These are phyloP conservation scores for Dactylellina parvicollis DNA, from an alignment of 2,329 filamentous ascomycete genomes.

Conservation along the genomic window DNA sequence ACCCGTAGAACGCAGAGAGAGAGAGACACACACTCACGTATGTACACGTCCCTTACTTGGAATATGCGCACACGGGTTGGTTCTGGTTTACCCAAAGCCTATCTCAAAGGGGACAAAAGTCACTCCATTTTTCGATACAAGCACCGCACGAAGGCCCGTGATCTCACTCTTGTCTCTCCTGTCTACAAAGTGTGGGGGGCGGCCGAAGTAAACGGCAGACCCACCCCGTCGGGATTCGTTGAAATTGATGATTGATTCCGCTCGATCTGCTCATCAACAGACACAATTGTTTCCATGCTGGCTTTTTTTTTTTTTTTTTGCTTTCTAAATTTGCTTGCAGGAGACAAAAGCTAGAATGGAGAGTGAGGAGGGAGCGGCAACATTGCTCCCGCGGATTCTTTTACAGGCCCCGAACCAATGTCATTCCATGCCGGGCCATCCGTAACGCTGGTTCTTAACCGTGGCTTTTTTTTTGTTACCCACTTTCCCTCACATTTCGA, in stretches of 20 bases:
- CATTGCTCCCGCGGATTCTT: conserved; percentile 33
- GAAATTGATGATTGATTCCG: conserved; percentile 17
- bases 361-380: not conserved
- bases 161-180: not conserved
- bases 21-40: not conserved
- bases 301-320: not conserved
- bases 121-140: too few relatives aligned
- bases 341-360: not conserved
- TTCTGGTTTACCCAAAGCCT: too few relatives aligned
- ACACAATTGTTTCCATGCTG: not conserved
- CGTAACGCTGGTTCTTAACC: conserved; percentile 12
- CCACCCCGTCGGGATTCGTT: conserved; percentile 33
- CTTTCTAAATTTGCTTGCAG: not conserved
- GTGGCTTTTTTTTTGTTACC: conserved; percentile 19
- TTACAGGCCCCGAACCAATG: conserved; percentile 39
- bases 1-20: too few relatives aligned
- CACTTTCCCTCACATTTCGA: not conserved
- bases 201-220: conserved; percentile 44
- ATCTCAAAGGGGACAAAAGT: too few relatives aligned
- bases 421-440: conserved; percentile 42
- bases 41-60: conserved; percentile 1
- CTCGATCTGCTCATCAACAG: not conserved
- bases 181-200: conserved; percentile 17
- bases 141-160: conserved; percentile 10
- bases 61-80: too few relatives aligned